Evolutionary conservation across 192 early-diverging fungal species (phyloP), one percentile per base, ranked within the genome.

Genomic region (Coemansia aciculifera): DNA sequence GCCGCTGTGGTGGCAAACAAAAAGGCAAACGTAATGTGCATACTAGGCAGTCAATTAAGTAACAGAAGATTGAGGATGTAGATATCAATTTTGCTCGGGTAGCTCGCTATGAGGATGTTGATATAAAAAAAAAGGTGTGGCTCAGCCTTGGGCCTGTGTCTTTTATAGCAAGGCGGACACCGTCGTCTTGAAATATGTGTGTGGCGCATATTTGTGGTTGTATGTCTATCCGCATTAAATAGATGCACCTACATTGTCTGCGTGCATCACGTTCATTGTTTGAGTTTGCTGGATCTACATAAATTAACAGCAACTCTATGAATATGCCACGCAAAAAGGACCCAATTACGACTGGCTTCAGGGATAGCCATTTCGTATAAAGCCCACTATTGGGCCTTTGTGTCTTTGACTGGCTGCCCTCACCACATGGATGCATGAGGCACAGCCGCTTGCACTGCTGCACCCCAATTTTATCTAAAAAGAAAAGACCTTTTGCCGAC

Each of bases 211-310:
- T 27, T 24, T 3, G 51, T 23, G 2, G 27, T 24, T 27, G 51
- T 23, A 12, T 52, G 23, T 29, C 31, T 32, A 31, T 34, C 17
- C 10, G 24, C 51, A 52, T 52, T 27, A 27, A 52, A 31, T 56
- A 23, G 36, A 60, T 60, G 59, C 59, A 60, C 59, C 11, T 19
- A 36, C 36, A 32, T 60, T 60, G 59, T 60, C 59, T 60, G 34
- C 21, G 59, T 39, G 59, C 59, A 60, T 34, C 36, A 1, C 17
- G 19, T 39, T 36, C 17, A 23, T 60, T 60, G 36, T 32, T 60
- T 23, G 13, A 36, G 8, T 3, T 23, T 60, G 54, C 17, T 57
- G 24, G 27, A 34, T 19, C 54, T 38, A 60, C 34, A n/a, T 60
- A 60, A 12, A 60, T 60, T 60, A 60, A 32, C 24, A 56, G 54